Conservation (phyloP, 148 eudicot species). For the Chenopodium formosanum region DNA sequence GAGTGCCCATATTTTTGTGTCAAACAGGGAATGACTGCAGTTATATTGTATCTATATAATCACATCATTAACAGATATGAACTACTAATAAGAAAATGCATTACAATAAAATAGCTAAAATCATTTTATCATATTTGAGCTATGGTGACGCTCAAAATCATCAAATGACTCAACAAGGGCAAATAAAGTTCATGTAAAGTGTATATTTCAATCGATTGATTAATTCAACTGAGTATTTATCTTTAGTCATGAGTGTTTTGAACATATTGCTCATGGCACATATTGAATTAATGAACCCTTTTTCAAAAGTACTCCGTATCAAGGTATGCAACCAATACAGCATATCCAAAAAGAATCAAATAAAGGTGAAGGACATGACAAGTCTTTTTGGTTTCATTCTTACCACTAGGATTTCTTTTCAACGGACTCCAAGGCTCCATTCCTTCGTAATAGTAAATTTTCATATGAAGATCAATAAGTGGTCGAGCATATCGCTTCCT, state of each 20-base stretch:
- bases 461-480: conserved; percentile 91
- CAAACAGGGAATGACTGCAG: background rate
- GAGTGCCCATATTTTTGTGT: background rate
- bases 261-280: background rate
- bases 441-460: conserved; percentile 85
- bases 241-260: background rate
- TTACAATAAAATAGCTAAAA: too few species aligned
- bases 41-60: too few species aligned
- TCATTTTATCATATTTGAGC: too few species aligned
- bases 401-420: conserved; percentile 77
- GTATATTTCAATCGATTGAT: background rate
- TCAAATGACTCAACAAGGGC: background rate
- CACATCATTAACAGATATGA: too few species aligned
- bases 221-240: background rate
- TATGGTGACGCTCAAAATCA: background rate
- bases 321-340: background rate
- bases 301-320: background rate
- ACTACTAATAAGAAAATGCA: too few species aligned
- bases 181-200: background rate
- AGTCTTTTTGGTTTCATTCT: conserved; percentile 19
- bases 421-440: conserved; percentile 81
- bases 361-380: background rate
- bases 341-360: background rate
- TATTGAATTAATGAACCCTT: background rate
- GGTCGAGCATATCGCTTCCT: conserved; percentile 98